Conservation (phyloP, 2,329 filamentous ascomycete genomes). For the Domatiomyces catenatus region DNA sequence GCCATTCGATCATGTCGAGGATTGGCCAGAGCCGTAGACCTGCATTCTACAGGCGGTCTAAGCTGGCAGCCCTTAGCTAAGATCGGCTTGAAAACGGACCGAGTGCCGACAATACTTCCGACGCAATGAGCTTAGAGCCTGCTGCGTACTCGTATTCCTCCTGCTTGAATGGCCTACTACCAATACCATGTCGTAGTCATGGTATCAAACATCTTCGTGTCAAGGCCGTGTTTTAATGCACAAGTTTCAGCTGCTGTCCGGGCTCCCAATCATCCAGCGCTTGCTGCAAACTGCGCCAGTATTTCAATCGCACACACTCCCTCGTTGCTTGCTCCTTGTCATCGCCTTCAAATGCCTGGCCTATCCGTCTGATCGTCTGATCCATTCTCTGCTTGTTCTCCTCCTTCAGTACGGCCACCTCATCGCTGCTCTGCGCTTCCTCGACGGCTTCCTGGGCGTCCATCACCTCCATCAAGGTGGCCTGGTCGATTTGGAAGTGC, state of each 20-base stretch:
- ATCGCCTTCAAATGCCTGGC: conserved; percentile 47
- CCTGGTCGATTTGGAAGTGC: conserved; percentile 51
- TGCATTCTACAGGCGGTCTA: background rate
- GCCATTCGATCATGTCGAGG: background rate
- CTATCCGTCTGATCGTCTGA: conserved; percentile 48
- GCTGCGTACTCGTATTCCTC: no score
- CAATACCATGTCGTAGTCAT: background rate
- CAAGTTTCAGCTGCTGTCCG: conserved; percentile 46
- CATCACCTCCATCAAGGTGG: conserved; percentile 70
- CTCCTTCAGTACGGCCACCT: conserved; percentile 48
- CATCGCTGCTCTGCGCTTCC: conserved; percentile 36
- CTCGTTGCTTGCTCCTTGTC: conserved; percentile 50
- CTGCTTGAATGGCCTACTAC: no score
- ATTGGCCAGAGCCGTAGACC: no score
- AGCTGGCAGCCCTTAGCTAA: background rate
- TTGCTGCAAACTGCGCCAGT: conserved; percentile 80
- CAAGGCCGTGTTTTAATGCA: no score
- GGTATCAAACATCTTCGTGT: no score
- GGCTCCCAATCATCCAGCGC: conserved; percentile 71
- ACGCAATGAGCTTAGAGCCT: no score
- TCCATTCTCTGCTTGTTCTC: conserved; percentile 55
- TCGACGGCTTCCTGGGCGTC: conserved; percentile 66
- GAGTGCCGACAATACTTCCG: background rate
- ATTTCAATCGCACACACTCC: conserved; percentile 65
- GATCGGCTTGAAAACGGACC: background rate